A percentile compares a stretch with the other conserved stretches of the same genome.
Conservation (phyloP, 306 rosid species). For the Spatholobus suberectus region DNA sequence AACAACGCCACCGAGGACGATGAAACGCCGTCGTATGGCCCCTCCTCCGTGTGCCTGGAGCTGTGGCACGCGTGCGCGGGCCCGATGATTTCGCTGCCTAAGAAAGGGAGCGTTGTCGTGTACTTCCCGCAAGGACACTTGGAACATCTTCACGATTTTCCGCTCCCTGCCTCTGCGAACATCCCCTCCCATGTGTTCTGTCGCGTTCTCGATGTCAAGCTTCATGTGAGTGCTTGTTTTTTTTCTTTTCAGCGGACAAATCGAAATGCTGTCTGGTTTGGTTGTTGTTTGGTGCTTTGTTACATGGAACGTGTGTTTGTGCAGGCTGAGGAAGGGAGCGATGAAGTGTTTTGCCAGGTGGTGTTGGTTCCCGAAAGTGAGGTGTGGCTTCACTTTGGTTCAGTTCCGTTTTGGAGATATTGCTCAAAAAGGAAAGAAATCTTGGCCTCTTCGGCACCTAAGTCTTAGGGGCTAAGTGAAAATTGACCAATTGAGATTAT, state of each 20-base stretch:
- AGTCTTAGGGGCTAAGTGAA: background rate
- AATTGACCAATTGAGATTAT: background rate
- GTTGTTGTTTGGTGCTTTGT: background rate
- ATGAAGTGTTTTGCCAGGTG: slow-evolving; percentile 86
- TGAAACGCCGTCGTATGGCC: slow-evolving; percentile 63
- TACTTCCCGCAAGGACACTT: slow-evolving; percentile 90
- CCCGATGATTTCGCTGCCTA: slow-evolving; percentile 81
- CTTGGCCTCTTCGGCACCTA: slow-evolving; percentile 19
- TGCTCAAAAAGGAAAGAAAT: slow-evolving; percentile 24
- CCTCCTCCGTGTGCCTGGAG: slow-evolving; percentile 77
- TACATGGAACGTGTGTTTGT: slow-evolving; percentile 3
- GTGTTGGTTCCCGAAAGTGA: slow-evolving; percentile 77
- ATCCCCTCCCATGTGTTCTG: slow-evolving; percentile 82
- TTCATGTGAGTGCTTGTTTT: slow-evolving; percentile 62
- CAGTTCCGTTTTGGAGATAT: too few relatives aligned
- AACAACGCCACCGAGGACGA: slow-evolving; percentile 80
- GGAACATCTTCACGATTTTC: slow-evolving; percentile 69
- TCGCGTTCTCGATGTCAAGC: slow-evolving; percentile 86
- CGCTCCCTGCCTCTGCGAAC: slow-evolving; percentile 50
- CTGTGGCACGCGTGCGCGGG: slow-evolving; percentile 99
- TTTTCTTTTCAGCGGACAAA: background rate
- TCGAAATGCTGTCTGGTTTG: slow-evolving; percentile 17
- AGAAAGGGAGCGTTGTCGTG: slow-evolving; percentile 78
- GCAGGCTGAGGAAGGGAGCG: slow-evolving; percentile 90
- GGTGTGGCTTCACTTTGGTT: too few relatives aligned